Evolutionary conservation across 768 basidiomycete genomes (phyloP), one percentile per base, ranked within the genome.

Genomic region (Tricholoma bakamatsutake): DNA sequence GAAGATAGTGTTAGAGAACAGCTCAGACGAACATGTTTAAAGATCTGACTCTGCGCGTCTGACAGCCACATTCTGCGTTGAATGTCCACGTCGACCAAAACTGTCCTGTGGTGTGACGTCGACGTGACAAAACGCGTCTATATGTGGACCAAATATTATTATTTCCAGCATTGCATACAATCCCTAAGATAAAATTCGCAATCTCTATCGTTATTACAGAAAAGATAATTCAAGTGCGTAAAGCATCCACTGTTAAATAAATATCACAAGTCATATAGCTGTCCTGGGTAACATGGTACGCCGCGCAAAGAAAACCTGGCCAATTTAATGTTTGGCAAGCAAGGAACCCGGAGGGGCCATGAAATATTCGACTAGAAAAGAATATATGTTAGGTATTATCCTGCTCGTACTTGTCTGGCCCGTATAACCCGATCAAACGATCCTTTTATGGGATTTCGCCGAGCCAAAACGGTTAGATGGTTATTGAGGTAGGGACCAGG

Each of bases 401-500:
- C 67, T 59, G 55, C 59, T 54, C 63, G 67, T 46, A 62, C 61
- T 50, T 74, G 69, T 72, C 83, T 87, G 27, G 84, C 86, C 42
- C 73, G 69, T 54, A 79, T 73, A 35, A 88, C 82, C 51, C 85
- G 77, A 56, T 89, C 88, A 62, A 82, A 83, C 21, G 85, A 82
- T 66, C 88, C 88, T 61, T 80, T 76, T 55, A 90, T 71, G 21
- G 89, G 87, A 50, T 78, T 82, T 50, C 84, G 77, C 67, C 83
- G 77, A 15, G 79, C 73, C 31, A 89, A 72, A 47, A 88, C 79
- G 17, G 86, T 86, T 67, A 90, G 73, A 56, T 91, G 89, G 55
- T 84, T 81, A 61, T 74, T 80, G 58, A 88, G 67, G 64, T 89
- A 90, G 40, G 88, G 87, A 3, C 80, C 79, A 0, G 89, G 89